Percentiles rank a stretch among this genome's conserved stretches.
Conservation (phyloP, 2,329 filamentous ascomycete species). For the Fusarium acutatum region DNA sequence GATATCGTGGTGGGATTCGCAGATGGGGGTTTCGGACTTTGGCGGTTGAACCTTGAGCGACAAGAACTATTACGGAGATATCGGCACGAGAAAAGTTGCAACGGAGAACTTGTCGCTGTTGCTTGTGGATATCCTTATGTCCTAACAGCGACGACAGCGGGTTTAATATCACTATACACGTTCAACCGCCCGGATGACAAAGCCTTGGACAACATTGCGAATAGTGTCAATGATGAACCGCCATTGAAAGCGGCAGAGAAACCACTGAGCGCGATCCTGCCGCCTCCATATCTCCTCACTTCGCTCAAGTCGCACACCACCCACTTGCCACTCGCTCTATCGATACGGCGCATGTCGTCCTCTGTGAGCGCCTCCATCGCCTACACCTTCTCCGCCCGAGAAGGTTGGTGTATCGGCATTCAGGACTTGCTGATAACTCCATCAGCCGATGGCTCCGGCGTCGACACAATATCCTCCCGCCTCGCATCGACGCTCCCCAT, state of each 20-base stretch:
- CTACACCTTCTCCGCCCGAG: slow-evolving; percentile 80
- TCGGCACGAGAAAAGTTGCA: slow-evolving; percentile 67
- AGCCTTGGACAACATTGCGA: not conserved
- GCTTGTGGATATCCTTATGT: slow-evolving; percentile 80
- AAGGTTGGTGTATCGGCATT: slow-evolving; percentile 90
- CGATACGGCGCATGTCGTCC: slow-evolving; percentile 72
- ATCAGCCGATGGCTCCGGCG: slow-evolving; percentile 33
- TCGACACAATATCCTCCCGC: slow-evolving; percentile 48
- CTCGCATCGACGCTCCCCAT: slow-evolving; percentile 50
- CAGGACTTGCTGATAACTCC: slow-evolving; percentile 79
- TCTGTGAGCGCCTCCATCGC: slow-evolving; percentile 84
- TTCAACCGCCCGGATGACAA: slow-evolving; percentile 53
- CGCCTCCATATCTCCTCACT: slow-evolving; percentile 65
- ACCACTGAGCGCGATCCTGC: slow-evolving; percentile 13
- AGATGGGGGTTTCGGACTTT: slow-evolving; percentile 77
- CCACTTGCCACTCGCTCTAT: slow-evolving; percentile 81
- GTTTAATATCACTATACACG: slow-evolving; percentile 79
- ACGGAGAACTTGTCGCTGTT: slow-evolving; percentile 73
- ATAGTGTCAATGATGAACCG: not conserved
- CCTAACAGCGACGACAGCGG: slow-evolving; percentile 78
- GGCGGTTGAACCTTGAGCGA: slow-evolving; percentile 61
- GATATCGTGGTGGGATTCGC: slow-evolving; percentile 75
- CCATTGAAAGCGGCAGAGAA: not conserved
- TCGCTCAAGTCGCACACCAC: slow-evolving; percentile 84
- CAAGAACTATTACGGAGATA: slow-evolving; percentile 60